phyloP scores from a whole-genome alignment of 768 basidiomycete species.

The Lepiota venenata region DNA sequence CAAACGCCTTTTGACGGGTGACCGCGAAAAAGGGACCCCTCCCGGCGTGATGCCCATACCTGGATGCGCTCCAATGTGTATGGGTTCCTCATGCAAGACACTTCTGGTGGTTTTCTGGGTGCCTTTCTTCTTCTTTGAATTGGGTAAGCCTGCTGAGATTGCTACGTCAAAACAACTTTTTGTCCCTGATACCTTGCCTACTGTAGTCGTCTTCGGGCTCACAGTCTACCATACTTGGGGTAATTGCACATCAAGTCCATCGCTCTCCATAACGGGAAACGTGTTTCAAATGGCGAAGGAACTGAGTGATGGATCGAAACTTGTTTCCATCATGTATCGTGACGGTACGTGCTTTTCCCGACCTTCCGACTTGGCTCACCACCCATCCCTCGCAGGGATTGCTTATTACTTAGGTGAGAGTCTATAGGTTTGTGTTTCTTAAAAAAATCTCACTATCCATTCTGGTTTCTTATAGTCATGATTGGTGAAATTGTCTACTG shows the following conservation, averaged over 20 bases:
- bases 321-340: background rate
- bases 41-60: background rate
- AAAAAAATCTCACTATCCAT: background rate
- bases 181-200: background rate
- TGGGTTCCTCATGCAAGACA: background rate
- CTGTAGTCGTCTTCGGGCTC: background rate
- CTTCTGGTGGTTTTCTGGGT: constrained; percentile 1
- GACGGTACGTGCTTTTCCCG: background rate
- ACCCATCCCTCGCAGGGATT: background rate
- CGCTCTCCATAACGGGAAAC: too few relatives aligned
- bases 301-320: background rate
- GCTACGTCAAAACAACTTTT: background rate
- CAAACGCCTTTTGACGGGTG: too few relatives aligned
- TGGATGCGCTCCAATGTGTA: background rate
- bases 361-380: background rate
- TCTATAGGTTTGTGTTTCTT: background rate
- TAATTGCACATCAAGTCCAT: background rate
- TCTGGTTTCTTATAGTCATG: background rate
- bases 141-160: background rate
- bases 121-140: constrained; percentile 5
- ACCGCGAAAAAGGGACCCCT: background rate
- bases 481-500: background rate
- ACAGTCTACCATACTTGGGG: constrained; percentile 1
- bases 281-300: too few relatives aligned
- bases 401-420: constrained; percentile 3